A percentile compares a stretch with the other conserved stretches of the same genome.
Evolutionary conservation across 2,329 filamentous ascomycete species (phyloP).

Genomic region (Dothistroma septosporum): DNA sequence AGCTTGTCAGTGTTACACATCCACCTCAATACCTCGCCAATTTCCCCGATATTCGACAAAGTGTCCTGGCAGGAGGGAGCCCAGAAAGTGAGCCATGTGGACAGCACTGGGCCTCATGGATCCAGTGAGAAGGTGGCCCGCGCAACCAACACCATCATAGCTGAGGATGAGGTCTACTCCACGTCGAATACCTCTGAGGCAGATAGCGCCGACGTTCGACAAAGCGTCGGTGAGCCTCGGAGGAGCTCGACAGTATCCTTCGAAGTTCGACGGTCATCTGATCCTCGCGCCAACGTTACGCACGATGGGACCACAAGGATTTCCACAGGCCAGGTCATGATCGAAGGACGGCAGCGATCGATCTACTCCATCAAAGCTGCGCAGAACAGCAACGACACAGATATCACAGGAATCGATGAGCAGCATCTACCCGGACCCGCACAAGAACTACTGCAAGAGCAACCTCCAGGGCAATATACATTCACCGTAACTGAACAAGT

Average conservation of each 20-base stretch:
- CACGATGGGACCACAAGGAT: not conserved
- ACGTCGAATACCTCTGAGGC: no score
- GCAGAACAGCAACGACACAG: slow-evolving; percentile 2
- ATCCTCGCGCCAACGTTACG: not conserved
- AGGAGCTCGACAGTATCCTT: slow-evolving; percentile 5
- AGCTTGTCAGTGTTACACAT: not conserved
- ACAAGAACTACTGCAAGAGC: slow-evolving; percentile 1
- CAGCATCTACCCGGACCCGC: not conserved
- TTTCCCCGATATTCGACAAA: not conserved
- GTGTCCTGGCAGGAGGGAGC: slow-evolving; percentile 3
- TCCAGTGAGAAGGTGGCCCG: not conserved
- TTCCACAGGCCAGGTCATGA: slow-evolving; percentile 2
- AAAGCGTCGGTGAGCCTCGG: not conserved
- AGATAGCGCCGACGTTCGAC: not conserved
- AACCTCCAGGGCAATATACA: slow-evolving; percentile 2
- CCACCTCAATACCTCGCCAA: not conserved
- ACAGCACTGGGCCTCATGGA: no score
- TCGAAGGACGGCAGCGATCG: slow-evolving; percentile 1
- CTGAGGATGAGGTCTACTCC: no score
- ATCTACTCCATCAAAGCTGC: slow-evolving; percentile 7
- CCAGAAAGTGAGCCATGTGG: not conserved
- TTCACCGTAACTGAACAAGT: slow-evolving; percentile 3
- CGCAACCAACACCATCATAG: not conserved
- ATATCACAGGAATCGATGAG: not conserved
- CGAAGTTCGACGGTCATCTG: not conserved